These are phyloP conservation scores for Solanum tarapatanum DNA, from an alignment of 257 asterid genomes.

Conservation along the genomic window DNA sequence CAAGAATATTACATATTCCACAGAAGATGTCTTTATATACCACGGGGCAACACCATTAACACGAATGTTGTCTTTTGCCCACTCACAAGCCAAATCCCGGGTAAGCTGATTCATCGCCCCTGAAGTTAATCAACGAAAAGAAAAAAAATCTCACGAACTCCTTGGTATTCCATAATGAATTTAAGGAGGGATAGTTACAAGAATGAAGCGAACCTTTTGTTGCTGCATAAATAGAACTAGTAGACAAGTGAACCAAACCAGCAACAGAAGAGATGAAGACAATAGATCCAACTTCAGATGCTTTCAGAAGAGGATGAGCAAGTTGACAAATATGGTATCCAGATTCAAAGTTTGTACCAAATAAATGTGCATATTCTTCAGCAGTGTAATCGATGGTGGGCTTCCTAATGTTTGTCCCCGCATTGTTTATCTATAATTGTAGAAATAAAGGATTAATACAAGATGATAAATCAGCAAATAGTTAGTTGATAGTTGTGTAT, in stretches of 20 bases:
- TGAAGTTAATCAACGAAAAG: slow-evolving; percentile 13
- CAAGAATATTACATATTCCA: slow-evolving; percentile 41
- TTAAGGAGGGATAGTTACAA: not conserved
- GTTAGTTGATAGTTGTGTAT: too few species aligned
- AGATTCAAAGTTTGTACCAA: slow-evolving; percentile 81
- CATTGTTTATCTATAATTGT: slow-evolving; percentile 61
- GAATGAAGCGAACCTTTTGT: slow-evolving; percentile 47
- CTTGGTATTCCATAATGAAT: not conserved
- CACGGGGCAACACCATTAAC: slow-evolving; percentile 90
- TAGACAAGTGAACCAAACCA: slow-evolving; percentile 52
- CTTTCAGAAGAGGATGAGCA: slow-evolving; percentile 76
- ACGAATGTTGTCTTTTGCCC: slow-evolving; percentile 87
- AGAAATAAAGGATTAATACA: too few species aligned
- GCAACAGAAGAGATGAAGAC: slow-evolving; percentile 86
- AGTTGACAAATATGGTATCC: slow-evolving; percentile 79
- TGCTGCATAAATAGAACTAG: slow-evolving; percentile 90
- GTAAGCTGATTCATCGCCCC: slow-evolving; percentile 95
- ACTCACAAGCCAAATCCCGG: slow-evolving; percentile 80
- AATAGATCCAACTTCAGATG: slow-evolving; percentile 56
- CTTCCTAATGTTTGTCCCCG: slow-evolving; percentile 82
- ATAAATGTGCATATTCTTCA: slow-evolving; percentile 57
- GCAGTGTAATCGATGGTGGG: slow-evolving; percentile 65
- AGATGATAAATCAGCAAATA: too few species aligned
- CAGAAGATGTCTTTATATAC: slow-evolving; percentile 82
- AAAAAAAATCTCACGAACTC: not conserved